Conservation (phyloP, 768 basidiomycete genomes). For the Cubamyces sp. region DNA sequence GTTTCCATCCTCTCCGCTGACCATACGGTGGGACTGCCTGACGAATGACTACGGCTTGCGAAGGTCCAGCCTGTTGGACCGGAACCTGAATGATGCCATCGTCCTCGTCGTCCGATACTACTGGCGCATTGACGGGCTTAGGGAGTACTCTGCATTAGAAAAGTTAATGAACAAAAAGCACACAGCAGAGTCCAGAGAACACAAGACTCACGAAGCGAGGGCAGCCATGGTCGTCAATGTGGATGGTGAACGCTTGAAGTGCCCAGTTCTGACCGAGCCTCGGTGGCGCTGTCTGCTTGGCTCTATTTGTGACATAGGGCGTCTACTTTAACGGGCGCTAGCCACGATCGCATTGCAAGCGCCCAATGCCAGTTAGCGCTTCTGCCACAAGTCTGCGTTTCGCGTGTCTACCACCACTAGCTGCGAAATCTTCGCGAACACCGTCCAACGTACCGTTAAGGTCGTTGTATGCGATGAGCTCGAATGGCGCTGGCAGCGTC, state of each 20-base stretch:
- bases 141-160: conserved; percentile 59
- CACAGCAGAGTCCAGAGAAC: not conserved
- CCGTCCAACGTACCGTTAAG: conserved; percentile 9
- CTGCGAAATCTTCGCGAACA: conserved; percentile 7
- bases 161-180: conserved; percentile 15
- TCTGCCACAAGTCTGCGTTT: not conserved
- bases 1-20: conserved; percentile 84
- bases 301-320: conserved; percentile 12
- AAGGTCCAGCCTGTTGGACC: conserved; percentile 35
- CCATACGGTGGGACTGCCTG: conserved; percentile 81
- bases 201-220: conserved; percentile 69
- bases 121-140: conserved; percentile 58
- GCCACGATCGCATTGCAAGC: conserved; percentile 1
- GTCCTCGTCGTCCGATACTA: conserved; percentile 64
- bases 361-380: not conserved
- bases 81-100: conserved; percentile 40
- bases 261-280: conserved; percentile 13
- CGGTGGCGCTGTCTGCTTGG: conserved; percentile 8
- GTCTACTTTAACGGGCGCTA: not conserved
- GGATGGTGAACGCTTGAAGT: conserved; percentile 3
- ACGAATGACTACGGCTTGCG: conserved; percentile 51
- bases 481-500: conserved; percentile 29
- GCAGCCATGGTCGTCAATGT: conserved; percentile 53
- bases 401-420: too few species aligned
- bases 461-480: conserved; percentile 30